Percentiles rank a stretch among this genome's conserved stretches.
These are phyloP conservation scores for Leishmania arabica DNA, from an alignment of 208 protist genomes.

Conservation along the genomic window DNA sequence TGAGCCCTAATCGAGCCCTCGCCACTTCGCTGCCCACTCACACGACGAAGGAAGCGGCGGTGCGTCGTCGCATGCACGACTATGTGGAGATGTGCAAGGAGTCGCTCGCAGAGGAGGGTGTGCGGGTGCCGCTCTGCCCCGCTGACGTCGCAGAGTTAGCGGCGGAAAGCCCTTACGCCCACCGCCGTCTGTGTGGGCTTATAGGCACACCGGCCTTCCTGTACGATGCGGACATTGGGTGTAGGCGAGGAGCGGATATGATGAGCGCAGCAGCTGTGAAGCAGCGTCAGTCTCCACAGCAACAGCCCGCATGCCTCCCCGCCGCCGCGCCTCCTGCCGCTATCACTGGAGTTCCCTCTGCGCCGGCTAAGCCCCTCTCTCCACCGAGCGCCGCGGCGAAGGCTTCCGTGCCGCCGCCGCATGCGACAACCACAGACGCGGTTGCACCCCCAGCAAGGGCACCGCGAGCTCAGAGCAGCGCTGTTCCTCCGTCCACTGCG, in stretches of 20 bases:
- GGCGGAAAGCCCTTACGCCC: conserved; percentile 32
- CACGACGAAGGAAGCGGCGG: conserved; percentile 5
- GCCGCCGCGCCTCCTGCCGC: not conserved
- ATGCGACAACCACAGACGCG: not conserved
- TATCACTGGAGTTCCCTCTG: not conserved
- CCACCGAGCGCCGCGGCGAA: not conserved
- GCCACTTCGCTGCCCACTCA: not conserved
- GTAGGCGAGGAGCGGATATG: conserved; percentile 2
- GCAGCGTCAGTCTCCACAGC: not conserved
- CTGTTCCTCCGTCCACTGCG: not conserved
- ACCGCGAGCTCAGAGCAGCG: not conserved
- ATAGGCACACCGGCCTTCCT: conserved; percentile 60
- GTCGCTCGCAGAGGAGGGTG: conserved; percentile 18
- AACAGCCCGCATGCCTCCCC: not conserved
- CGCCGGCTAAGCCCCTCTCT: not conserved
- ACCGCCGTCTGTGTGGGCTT: conserved; percentile 46
- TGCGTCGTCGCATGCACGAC: conserved; percentile 27
- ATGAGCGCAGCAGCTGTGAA: not conserved
- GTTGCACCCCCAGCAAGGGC: conserved; percentile 7
- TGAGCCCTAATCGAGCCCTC: not conserved
- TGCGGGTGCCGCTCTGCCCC: conserved; percentile 18
- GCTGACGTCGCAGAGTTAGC: conserved; percentile 35
- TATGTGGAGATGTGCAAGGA: conserved; percentile 22
- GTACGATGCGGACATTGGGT: conserved; percentile 52
- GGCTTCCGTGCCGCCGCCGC: conserved; percentile 5